Conservation (phyloP, 2,329 filamentous ascomycete species). For the Ophiocordyceps camponoti-saundersi region DNA sequence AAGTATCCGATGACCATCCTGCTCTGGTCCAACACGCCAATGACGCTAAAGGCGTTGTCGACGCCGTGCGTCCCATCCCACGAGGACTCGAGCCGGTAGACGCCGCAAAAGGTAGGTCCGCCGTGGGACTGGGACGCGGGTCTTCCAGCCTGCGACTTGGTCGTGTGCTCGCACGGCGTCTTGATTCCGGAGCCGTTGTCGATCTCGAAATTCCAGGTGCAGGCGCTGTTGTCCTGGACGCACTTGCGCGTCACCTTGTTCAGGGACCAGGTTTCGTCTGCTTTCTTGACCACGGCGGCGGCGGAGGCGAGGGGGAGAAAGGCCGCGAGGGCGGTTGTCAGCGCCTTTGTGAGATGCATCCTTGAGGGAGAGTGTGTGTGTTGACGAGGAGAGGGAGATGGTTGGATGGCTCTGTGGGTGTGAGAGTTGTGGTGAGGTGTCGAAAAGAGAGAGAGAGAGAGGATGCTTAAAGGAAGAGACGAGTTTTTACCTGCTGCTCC, state of each 20-base stretch:
- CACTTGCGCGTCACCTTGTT: not conserved
- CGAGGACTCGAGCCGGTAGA: not conserved
- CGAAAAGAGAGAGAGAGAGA: no score
- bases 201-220: not conserved
- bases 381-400: no score
- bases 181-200: not conserved
- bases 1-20: not conserved
- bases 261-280: not conserved
- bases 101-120: not conserved
- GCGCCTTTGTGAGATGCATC: not conserved
- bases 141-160: not conserved
- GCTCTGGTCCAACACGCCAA: not conserved
- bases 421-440: no score
- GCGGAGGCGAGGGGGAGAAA: not conserved
- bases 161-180: not conserved
- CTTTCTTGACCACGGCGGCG: not conserved
- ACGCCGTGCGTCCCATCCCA: not conserved
- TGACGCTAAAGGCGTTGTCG: not conserved
- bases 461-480: no score
- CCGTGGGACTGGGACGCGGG: not conserved
- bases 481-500: no score
- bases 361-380: not conserved
- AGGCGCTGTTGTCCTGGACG: not conserved
- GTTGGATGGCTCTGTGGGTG: no score
- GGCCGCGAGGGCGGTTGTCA: not conserved